Evolutionary conservation across 768 basidiomycete species (phyloP).

Genomic region (Aureoboletus auriporus): DNA sequence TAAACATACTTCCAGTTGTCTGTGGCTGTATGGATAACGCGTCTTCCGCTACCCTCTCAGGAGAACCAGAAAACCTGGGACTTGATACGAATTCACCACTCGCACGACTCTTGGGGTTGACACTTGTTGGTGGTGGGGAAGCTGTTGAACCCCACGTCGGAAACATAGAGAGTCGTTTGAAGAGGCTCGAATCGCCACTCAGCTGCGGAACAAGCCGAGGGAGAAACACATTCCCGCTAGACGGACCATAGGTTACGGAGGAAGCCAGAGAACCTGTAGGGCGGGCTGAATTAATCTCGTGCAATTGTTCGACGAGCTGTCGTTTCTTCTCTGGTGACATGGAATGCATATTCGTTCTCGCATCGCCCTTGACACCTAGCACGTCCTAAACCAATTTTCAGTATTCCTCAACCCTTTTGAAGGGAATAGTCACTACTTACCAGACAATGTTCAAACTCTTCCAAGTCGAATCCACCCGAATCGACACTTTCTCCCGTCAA

Average conservation of each 20-base stretch:
- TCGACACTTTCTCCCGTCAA: slow-evolving; percentile 27
- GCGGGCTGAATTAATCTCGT: slow-evolving; percentile 30
- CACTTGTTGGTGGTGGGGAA: slow-evolving; percentile 31
- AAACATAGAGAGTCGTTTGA: slow-evolving; percentile 62
- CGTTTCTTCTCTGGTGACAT: slow-evolving; percentile 62
- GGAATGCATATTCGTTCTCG: slow-evolving; percentile 57
- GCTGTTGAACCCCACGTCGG: slow-evolving; percentile 50
- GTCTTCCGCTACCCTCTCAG: slow-evolving; percentile 27
- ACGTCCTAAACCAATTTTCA: slow-evolving; percentile 48
- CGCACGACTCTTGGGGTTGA: slow-evolving; percentile 30
- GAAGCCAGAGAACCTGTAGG: slow-evolving; percentile 30
- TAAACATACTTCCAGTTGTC: slow-evolving; percentile 71
- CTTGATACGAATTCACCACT: slow-evolving; percentile 36
- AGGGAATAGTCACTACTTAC: slow-evolving; percentile 35
- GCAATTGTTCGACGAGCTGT: slow-evolving; percentile 59
- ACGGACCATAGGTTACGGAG: slow-evolving; percentile 55
- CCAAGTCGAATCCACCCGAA: slow-evolving; percentile 33
- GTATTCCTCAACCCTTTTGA: neutral
- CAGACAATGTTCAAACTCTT: slow-evolving; percentile 66
- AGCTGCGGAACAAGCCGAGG: slow-evolving; percentile 70
- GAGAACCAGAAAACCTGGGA: slow-evolving; percentile 20
- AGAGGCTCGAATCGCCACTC: slow-evolving; percentile 65
- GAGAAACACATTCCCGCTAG: slow-evolving; percentile 50
- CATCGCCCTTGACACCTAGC: slow-evolving; percentile 68
- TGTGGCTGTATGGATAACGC: slow-evolving; percentile 53